Evolutionary conservation across 148 eudicot genomes (phyloP), one percentile per base, ranked within the genome.

Genomic region (Rhododendron williamsianum): DNA sequence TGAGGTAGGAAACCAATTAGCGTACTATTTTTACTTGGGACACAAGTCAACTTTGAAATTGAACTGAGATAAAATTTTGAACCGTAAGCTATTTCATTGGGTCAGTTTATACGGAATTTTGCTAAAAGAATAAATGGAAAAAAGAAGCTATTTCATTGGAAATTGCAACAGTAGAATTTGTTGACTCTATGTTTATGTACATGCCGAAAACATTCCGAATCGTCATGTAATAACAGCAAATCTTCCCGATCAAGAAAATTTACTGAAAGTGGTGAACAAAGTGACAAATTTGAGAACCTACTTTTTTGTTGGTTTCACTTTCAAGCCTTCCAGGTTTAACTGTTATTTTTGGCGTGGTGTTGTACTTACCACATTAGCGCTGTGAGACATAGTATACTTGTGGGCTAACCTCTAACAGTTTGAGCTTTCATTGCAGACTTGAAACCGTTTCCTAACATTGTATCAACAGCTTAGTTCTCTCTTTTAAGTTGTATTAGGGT

Each of bases 1-100:
- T 83, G 98, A 93, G 94, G 98, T 94, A 86, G 43, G 56, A 67
- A 63, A 45, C 4, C 27, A 80, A 65, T n/a, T 36, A n/a, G 3
- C 13, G 18, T 21, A 58, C 30, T 41, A 45, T 43, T 43, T 82
- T 43, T 41, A 13, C 21, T 10, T 2, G 25, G 38, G 30, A 4
- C 7, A 41, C 25, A 1, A 58, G 15, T 54, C 60, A 54, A 54
- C 60, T 54, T 54, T 18, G 19, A 54, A 15, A 3, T 54, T 54
- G 60, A 16, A 54, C 21, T 54, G 15, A 4, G 4, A 54, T 54
- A 54, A 54, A 18, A 16, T 2, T 54, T 54, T 54, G 60, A 54
- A 54, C 15, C 60, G 4, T 52, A 52, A 52, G 58, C 49, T 46
- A 9, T 46, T 46, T 46, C 48, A 46, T 46, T 9, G 10, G 9